Base-by-base conservation (phyloP, 1,284 basidiomycete species). In the Ustilago loliicola region DNA sequence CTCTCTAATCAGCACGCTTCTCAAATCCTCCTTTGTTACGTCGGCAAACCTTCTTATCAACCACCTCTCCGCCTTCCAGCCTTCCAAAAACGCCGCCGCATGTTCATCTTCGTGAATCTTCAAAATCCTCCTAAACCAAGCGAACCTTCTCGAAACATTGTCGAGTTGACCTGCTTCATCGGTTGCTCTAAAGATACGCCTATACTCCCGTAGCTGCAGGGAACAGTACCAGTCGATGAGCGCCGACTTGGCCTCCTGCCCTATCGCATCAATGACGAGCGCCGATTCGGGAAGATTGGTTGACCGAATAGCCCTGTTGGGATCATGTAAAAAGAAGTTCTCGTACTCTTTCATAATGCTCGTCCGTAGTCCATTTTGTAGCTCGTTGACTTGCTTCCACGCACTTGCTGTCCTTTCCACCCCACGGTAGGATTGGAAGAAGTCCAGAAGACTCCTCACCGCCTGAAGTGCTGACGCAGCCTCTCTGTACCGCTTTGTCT, bases 71-170 rank as follows among this genome's bases (percentile, higher is more conserved):
- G 83, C 81, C 40, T 77, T 73, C 81, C 83, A 84, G n/a, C 63
- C 65, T 11, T 72, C 61, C 11, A 80, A 56, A 58, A 86, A 86
- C 2, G 81, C 82, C 17, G 73, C 50, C 2, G 77, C 76, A 54
- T 93, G 92, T 81, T 98, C 95, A 21, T 93, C 90, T 79, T 98
- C 94, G 86, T 97, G 94, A 8, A 91, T 91, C 77, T 93, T 91
- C 38, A 99, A 88, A n/a, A 96, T 87, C n/a, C 96, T 90, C 25
- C 93, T 89, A 88, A 98, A 98, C 95, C 96, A 99, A 2, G 96
- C 94, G 80, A 95, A 99, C 42, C 97, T 91, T 19, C 96, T 89
- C 0, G 94, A 91, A 6, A 98, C 90, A 77, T 99, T 99, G 87
- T 99, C 97, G 51, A 99, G 89, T 85, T 98, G 95, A 1, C 96